Conservation (phyloP, 805 yeast genomes). For the Teunomyces cretensis region DNA sequence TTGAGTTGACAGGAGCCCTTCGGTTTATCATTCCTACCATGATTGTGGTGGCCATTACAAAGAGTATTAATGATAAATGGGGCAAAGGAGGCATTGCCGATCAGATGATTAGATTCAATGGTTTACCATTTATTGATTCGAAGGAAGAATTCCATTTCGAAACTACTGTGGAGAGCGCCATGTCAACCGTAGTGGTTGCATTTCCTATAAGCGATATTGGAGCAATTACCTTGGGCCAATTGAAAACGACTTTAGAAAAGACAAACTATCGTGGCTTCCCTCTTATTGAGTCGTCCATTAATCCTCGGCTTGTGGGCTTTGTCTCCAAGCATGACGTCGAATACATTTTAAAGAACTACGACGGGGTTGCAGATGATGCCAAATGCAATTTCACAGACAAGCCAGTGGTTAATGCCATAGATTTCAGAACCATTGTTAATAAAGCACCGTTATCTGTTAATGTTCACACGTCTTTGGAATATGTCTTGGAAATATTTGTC, state of each 20-base stretch:
- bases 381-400: constrained; percentile 17
- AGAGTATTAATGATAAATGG: constrained; percentile 70
- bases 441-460: constrained; percentile 62
- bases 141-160: constrained; percentile 64
- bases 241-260: constrained; percentile 32
- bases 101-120: constrained; percentile 86
- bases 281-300: constrained; percentile 39
- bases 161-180: constrained; percentile 53
- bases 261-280: constrained; percentile 53
- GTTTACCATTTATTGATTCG: constrained; percentile 75
- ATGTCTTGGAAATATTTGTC: constrained; percentile 65
- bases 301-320: constrained; percentile 46
- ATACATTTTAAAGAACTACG: constrained; percentile 21
- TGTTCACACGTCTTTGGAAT: constrained; percentile 54
- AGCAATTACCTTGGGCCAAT: constrained; percentile 27
- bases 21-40: constrained; percentile 90
- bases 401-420: constrained; percentile 7
- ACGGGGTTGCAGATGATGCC: constrained; percentile 14
- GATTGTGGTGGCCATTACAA: constrained; percentile 91
- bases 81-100: constrained; percentile 92
- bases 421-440: constrained; percentile 40
- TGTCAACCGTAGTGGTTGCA: constrained; percentile 47
- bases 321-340: constrained; percentile 44
- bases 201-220: constrained; percentile 35
- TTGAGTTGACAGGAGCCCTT: constrained; percentile 91